Base-by-base conservation (phyloP, 2,329 filamentous ascomycete species). In the Claviceps maximensis region DNA sequence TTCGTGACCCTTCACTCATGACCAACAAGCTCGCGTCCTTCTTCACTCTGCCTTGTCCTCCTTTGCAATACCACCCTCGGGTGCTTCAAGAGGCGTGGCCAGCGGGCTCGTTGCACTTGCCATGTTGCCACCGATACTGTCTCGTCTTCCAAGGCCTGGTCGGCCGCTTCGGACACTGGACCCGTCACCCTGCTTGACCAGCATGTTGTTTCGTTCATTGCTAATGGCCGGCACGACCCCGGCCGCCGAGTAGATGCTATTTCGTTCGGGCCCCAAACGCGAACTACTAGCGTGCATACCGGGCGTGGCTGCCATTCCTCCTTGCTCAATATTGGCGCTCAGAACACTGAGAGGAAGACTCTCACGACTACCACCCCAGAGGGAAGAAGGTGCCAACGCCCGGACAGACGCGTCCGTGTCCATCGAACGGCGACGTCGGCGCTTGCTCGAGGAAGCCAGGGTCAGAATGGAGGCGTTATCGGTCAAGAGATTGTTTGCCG, bases 391-490 rank as follows among this genome's bases (percentile, higher is more conserved):
- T 1, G 88, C 86, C n/a, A 94, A 72, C 2, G 88, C 88, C 45
- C 88, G 84, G 41, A 93, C 86, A 0, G 86, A 91, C 5, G 88
- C 88, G 64, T 93, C 86, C 0, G 88, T 93, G 66, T 93, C 88
- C 68, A 91, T 82, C 31, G 86, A 90, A 55, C 87, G 80, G 49
- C 87, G 79, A 38, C 88, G 82, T 29, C 83, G 79, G 40, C 84
- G 80, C 69, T 91, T 89, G 58, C 84, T 88, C 0, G 86, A 90
- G 4, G 87, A 91, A 2, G 88, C 88, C 15, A 94, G 75, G 0
- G 88, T 94, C 55, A 94, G 71, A 59, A 94, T 90, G 27, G 87
- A 91, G 23, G 88, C 88, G 64, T 94, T 88, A 66, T 94, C 88
- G 1, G 86, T 89, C 36, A 91, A 73, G 6, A 91, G 76, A 61